phyloP scores from a whole-genome alignment of 345 rosid genomes.

The Aethionema arabicum region DNA sequence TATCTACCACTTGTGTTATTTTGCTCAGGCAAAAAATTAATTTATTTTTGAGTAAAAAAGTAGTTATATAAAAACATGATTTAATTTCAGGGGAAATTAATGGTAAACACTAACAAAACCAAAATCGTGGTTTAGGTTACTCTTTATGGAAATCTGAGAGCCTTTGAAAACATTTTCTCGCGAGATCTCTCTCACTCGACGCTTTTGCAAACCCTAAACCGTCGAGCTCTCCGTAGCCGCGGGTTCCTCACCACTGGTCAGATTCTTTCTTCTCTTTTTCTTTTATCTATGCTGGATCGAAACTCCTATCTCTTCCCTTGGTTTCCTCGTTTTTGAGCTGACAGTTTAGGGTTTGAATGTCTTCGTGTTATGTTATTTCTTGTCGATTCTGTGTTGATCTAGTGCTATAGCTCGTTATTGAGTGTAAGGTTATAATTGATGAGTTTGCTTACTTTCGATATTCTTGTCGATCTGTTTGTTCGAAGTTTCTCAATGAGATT shows the following conservation, averaged over 20 bases:
- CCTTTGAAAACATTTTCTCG: not conserved
- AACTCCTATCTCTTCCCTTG: not conserved
- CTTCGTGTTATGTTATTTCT: not conserved
- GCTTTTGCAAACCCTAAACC: conserved; percentile 34
- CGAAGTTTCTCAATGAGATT: conserved; percentile 1
- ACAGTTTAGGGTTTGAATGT: not conserved
- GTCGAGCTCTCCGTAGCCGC: conserved; percentile 29
- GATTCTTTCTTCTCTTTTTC: not conserved
- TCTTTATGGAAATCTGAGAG: not conserved
- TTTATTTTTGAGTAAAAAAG: too few relatives aligned
- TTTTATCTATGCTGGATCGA: conserved; percentile 3
- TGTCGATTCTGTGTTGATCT: not conserved
- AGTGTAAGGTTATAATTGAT: not conserved
- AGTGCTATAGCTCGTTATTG: not conserved
- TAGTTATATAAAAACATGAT: too few relatives aligned
- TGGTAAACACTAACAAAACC: conserved; percentile 21
- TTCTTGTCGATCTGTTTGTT: conserved; percentile 17
- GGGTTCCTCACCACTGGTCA: conserved; percentile 22
- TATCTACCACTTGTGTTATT: too few relatives aligned
- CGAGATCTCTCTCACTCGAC: conserved; percentile 19
- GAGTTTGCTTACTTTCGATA: not conserved
- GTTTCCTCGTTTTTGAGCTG: conserved; percentile 8
- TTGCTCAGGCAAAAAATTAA: too few relatives aligned
- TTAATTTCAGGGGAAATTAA: not conserved
- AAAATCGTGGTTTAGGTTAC: not conserved